These are phyloP conservation scores for Cladophialophora psammophila DNA, from an alignment of 2,329 filamentous ascomycete species.

Conservation along the genomic window DNA sequence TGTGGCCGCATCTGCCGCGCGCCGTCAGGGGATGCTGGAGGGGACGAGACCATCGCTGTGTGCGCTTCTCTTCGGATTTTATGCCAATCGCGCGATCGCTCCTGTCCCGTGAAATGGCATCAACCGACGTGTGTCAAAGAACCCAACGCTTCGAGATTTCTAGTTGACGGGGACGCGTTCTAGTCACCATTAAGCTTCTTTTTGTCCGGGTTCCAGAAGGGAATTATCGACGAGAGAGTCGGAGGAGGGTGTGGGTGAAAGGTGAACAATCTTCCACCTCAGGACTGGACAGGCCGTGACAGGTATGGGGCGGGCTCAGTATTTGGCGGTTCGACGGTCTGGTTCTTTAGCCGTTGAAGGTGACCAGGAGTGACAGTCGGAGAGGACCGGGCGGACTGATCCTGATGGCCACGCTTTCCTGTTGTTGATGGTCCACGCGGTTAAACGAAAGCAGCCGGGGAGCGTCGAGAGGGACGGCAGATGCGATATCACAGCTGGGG, in stretches of 20 bases:
- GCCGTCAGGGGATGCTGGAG: slow-evolving; percentile 39
- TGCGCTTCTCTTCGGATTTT: slow-evolving; percentile 9
- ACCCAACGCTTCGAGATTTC: slow-evolving; percentile 18
- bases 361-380: slow-evolving; percentile 6
- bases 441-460: not conserved
- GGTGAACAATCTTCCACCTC: slow-evolving; percentile 3
- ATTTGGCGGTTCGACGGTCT: not conserved
- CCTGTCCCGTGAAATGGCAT: slow-evolving; percentile 3
- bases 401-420: not conserved
- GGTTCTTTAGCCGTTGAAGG: slow-evolving; percentile 5
- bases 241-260: not conserved
- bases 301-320: slow-evolving; percentile 3
- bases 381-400: not conserved
- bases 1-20: slow-evolving; percentile 35
- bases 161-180: slow-evolving; percentile 13
- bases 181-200: slow-evolving; percentile 27
- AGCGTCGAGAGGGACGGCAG: not conserved
- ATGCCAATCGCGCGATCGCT: slow-evolving; percentile 12
- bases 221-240: not conserved
- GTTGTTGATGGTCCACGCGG: not conserved
- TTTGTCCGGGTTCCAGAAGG: slow-evolving; percentile 10
- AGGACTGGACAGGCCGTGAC: not conserved
- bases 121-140: slow-evolving; percentile 20
- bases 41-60: slow-evolving; percentile 36
- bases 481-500: not conserved